These are phyloP conservation scores for Lichtheimia ornata DNA, from an alignment of 371 early-diverging fungal genomes.

Conservation along the genomic window DNA sequence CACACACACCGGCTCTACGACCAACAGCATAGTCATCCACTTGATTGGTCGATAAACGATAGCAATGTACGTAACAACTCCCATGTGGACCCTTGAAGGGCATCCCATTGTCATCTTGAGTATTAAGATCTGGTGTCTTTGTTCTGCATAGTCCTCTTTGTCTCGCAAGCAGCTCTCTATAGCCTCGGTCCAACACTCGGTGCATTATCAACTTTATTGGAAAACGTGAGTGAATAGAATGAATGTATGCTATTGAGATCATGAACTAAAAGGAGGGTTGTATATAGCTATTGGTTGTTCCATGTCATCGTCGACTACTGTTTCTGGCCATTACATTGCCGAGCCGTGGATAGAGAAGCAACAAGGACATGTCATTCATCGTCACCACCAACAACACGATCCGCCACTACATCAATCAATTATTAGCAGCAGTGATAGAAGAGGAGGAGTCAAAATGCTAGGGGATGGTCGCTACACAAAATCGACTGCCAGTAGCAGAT, in stretches of 20 bases:
- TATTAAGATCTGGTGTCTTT: too few relatives aligned
- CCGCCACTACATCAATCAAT: not conserved
- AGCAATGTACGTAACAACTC: too few relatives aligned
- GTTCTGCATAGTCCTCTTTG: too few relatives aligned
- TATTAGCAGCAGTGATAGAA: conserved; percentile 1
- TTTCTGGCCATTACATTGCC: conserved; percentile 37
- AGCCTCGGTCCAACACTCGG: not conserved
- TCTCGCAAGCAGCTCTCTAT: too few relatives aligned
- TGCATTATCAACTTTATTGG: not conserved
- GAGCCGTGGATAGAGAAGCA: conserved; percentile 50
- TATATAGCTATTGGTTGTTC: conserved; percentile 4
- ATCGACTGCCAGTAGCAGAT: conserved; percentile 19
- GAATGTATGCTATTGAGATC: too few relatives aligned
- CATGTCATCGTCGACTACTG: conserved; percentile 47
- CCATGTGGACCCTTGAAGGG: too few relatives aligned
- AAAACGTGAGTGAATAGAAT: not conserved
- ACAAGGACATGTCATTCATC: conserved; percentile 27
- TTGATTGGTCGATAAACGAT: too few relatives aligned
- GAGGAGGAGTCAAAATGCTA: conserved; percentile 13
- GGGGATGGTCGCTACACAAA: conserved; percentile 18
- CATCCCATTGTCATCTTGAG: too few relatives aligned
- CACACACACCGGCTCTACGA: too few relatives aligned
- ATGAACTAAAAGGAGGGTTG: too few relatives aligned
- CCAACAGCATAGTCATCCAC: too few relatives aligned
- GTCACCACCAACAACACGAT: conserved; percentile 11